Percentiles rank a stretch among this genome's conserved stretches.
Evolutionary conservation across 495 filamentous ascomycete genomes (phyloP).

Genomic region (Amphirosellinia nigrospora): DNA sequence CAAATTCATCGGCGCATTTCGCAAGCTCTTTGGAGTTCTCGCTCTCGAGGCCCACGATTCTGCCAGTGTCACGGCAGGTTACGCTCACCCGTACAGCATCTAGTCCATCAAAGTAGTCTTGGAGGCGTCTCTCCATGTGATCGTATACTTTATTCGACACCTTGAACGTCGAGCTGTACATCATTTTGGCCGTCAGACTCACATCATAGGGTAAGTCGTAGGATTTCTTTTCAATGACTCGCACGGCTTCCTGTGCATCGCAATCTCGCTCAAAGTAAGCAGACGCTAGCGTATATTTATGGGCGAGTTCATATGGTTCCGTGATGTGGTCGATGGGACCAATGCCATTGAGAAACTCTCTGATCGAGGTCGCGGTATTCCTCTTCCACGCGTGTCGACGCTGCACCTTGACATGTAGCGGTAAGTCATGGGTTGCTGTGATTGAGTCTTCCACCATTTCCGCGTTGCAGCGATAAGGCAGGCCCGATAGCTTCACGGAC

Average conservation of each 20-base stretch:
- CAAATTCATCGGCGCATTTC: conserved; percentile 4
- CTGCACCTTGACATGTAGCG: not conserved
- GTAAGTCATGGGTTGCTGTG: not conserved
- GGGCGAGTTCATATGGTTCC: not conserved
- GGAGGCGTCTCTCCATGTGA: not conserved
- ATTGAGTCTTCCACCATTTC: conserved; percentile 1
- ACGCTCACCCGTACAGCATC: not conserved
- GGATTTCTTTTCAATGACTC: not conserved
- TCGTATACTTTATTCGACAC: conserved; percentile 11
- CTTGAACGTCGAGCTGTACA: conserved; percentile 10
- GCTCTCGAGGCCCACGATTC: conserved; percentile 2
- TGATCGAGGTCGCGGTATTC: not conserved
- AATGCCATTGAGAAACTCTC: not conserved
- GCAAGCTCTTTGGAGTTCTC: not conserved
- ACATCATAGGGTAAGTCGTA: not conserved
- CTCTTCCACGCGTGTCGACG: not conserved
- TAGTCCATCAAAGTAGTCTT: not conserved
- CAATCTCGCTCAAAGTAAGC: not conserved
- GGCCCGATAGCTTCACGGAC: not conserved
- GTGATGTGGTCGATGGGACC: conserved; percentile 6
- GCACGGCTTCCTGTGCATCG: not conserved
- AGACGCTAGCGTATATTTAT: not conserved
- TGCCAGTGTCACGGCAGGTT: not conserved
- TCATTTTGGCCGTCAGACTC: not conserved
- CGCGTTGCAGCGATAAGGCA: not conserved